Percentiles rank a stretch among this genome's conserved stretches.
phyloP scores from a whole-genome alignment of 305 asterid genomes.

The Coffea humblotiana region DNA sequence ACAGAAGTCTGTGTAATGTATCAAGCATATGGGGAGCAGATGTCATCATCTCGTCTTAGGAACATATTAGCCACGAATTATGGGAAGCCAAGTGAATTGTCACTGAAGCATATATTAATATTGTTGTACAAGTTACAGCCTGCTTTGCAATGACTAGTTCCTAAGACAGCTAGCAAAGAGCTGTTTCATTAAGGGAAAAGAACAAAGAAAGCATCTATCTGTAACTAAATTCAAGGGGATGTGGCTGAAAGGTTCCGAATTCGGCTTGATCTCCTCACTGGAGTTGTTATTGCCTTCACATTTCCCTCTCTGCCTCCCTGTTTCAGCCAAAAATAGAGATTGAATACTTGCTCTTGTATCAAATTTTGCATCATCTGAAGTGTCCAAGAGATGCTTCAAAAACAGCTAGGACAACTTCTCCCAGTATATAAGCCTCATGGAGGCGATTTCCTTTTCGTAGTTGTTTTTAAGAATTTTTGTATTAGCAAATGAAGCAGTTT shows the following conservation, averaged over 20 bases:
- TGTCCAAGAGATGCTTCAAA: background rate
- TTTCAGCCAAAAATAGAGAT: slow-evolving; percentile 14
- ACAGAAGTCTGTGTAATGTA: background rate
- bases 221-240: slow-evolving; percentile 42
- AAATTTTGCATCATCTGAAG: background rate
- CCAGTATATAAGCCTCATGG: background rate
- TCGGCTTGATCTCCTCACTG: slow-evolving; percentile 75
- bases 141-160: slow-evolving; percentile 1
- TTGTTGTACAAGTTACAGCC: slow-evolving; percentile 11
- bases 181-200: slow-evolving; percentile 36
- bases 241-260: slow-evolving; percentile 46
- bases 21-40: background rate
- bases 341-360: background rate
- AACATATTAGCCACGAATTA: background rate
- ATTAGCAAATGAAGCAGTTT: background rate
- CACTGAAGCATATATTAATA: slow-evolving; percentile 16
- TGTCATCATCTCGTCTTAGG: background rate
- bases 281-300: slow-evolving; percentile 41
- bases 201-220: background rate
- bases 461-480: background rate
- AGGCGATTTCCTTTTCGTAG: background rate
- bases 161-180: slow-evolving; percentile 32
- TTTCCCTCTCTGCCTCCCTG: slow-evolving; percentile 53
- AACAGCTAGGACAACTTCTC: background rate
- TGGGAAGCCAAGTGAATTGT: background rate